These are phyloP conservation scores for Brettanomyces sp. DNA, from an alignment of 805 yeast species.

Conservation along the genomic window DNA sequence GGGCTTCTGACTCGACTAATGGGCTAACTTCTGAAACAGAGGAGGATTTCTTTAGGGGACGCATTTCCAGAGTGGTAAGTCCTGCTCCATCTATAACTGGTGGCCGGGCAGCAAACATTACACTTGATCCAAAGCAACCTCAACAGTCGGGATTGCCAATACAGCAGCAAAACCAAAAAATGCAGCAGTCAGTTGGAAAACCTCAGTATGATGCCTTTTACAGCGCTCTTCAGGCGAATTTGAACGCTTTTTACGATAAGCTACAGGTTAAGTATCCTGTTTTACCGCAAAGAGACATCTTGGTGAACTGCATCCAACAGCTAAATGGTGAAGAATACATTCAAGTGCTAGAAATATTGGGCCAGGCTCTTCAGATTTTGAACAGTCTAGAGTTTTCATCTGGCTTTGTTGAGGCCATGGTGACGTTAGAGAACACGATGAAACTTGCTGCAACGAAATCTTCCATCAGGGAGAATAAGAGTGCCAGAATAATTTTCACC, in stretches of 20 bases:
- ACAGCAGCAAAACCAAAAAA: conserved; percentile 7
- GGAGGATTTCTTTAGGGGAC: conserved; percentile 19
- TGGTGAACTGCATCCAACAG: conserved; percentile 18
- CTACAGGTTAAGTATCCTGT: conserved; percentile 39
- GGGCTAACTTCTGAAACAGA: conserved; percentile 25
- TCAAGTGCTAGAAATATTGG: conserved; percentile 31
- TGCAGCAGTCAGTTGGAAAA: conserved; percentile 7
- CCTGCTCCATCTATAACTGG: conserved; percentile 8
- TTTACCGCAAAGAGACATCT: conserved; percentile 26
- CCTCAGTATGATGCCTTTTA: conserved; percentile 15
- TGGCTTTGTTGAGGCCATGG: conserved; percentile 26
- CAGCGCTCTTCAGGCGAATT: conserved; percentile 23
- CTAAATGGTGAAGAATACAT: conserved; percentile 22
- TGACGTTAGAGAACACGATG: conserved; percentile 27
- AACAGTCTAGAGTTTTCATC: conserved; percentile 19
- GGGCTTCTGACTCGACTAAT: conserved; percentile 10
- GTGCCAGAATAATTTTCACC: conserved; percentile 25
- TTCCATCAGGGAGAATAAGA: conserved; percentile 18
- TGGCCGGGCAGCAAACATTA: not conserved
- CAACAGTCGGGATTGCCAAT: not conserved
- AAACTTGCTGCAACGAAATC: conserved; percentile 28
- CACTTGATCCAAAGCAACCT: not conserved
- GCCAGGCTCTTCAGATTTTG: conserved; percentile 30
- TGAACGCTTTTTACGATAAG: conserved; percentile 32
- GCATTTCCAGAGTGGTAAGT: not conserved